Base-by-base conservation (phyloP, 2,329 filamentous ascomycete species). In the Claviceps quebecensis region DNA sequence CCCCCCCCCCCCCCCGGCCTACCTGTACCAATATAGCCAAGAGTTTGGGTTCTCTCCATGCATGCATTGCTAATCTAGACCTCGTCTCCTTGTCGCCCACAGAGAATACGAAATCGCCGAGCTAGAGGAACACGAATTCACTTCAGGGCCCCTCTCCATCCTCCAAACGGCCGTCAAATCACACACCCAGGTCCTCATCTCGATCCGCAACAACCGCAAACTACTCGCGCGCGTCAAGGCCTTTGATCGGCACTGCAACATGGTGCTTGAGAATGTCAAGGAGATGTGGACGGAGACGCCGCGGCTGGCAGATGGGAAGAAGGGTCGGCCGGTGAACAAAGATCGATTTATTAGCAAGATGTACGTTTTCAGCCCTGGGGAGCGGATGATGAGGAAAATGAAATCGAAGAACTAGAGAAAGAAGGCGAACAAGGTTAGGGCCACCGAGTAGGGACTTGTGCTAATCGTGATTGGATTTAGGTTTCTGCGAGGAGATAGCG, bases 221-320 rank as follows among this genome's bases (percentile, higher is more conserved):
- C 78, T 98, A 47, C 83, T 98, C 51, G 93, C 91, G 49, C 86
- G 93, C 57, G 91, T 98, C 64, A 98, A 98, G 76, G 93, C 93
- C 6, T 98, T 98, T 67, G 93, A 98, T 71, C 80, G 93, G 55
- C 93, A 98, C 72, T 97, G 90, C 80, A 98, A 98, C 73, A 97
- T 98, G 93, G 87, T 95, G 3, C 75, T 96, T 47, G 89, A 95
- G 75, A 95, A 95, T 60, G 89, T 94, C 45, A 71, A 72, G 77
- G 93, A 98, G 73, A 97, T 98, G 91, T 98, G 93, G 93, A 96
- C 90, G 9, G 93, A 98, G 73, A 93, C 86, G 52, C 89, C 91
- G 47, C 75, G 82, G 55, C 77, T 87, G 63, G 82, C 86, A 22
- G 84, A 83, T 58, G 91, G 91, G 58, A 93, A 91, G 75, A 90